These are phyloP conservation scores for Penicillium verhagenii DNA, from an alignment of 495 filamentous ascomycete species.

Conservation along the genomic window DNA sequence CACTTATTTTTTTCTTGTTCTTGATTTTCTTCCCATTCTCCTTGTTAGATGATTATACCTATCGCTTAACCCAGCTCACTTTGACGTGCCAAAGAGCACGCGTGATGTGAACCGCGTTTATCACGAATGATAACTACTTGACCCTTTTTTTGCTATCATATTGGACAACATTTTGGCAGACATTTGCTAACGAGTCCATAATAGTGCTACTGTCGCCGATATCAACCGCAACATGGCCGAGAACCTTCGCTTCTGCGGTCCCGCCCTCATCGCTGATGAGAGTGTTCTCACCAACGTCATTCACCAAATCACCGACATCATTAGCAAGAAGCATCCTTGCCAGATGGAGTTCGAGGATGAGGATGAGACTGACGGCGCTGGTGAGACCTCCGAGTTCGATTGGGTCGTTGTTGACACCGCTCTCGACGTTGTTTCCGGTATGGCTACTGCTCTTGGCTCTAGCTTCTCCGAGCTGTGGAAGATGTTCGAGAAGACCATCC, in stretches of 20 bases:
- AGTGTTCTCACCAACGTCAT: constrained; percentile 63
- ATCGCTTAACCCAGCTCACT: constrained; percentile 99
- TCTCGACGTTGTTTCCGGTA: constrained; percentile 80
- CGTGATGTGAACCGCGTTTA: constrained; percentile 88
- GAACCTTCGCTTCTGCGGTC: constrained; percentile 87
- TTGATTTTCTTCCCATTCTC: constrained; percentile 10
- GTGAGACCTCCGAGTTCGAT: constrained; percentile 92
- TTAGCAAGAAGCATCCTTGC: constrained; percentile 87
- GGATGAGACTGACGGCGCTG: constrained; percentile 64
- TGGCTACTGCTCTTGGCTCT: constrained; percentile 77
- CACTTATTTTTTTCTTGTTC: constrained; percentile 29
- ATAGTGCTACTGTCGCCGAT: constrained; percentile 83
- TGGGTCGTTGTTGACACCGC: constrained; percentile 95
- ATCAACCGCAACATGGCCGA: constrained; percentile 94
- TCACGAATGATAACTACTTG: constrained; percentile 36
- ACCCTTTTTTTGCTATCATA: constrained; percentile 15
- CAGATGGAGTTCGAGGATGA: constrained; percentile 85
- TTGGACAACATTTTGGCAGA: constrained; percentile 8
- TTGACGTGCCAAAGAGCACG: constrained; percentile 75
- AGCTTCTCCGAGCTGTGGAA: constrained; percentile 88
- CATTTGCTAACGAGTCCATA: constrained; percentile 39
- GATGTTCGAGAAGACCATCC: constrained; percentile 83
- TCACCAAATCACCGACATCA: constrained; percentile 64
- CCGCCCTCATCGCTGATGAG: constrained; percentile 74
- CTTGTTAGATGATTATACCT: constrained; percentile 72